phyloP scores from a whole-genome alignment of 1,284 basidiomycete species.

The Stygiomarasmius scandens region DNA sequence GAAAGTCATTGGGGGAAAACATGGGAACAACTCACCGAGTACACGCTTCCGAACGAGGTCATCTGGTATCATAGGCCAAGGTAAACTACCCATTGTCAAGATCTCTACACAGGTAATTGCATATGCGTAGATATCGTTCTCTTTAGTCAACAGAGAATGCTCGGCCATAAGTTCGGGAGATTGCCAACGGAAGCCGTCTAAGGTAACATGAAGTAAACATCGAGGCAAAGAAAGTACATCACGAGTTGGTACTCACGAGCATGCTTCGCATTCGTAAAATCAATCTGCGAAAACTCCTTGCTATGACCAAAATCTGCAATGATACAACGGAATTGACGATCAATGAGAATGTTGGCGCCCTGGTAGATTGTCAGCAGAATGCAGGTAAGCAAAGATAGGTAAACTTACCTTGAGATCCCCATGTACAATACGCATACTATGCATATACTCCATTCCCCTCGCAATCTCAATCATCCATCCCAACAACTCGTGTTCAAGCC shows the following conservation, averaged over 20 bases:
- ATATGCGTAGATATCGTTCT: constrained; percentile 17
- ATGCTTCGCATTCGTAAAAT: constrained; percentile 11
- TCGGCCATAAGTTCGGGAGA: constrained; percentile 16
- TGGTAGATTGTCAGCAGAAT: not conserved
- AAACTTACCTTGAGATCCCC: constrained; percentile 16
- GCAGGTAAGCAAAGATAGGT: not conserved
- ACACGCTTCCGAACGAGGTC: constrained; percentile 9
- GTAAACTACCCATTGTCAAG: constrained; percentile 15
- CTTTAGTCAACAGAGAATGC: constrained; percentile 7
- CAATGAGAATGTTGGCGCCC: constrained; percentile 16
- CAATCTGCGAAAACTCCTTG: constrained; percentile 8
- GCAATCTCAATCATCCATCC: constrained; percentile 16
- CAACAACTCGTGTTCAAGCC: constrained; percentile 9
- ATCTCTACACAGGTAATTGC: constrained; percentile 14
- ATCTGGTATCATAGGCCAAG: constrained; percentile 15
- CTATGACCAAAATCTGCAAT: constrained; percentile 17
- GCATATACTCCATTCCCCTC: constrained; percentile 13
- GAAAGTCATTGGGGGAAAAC: not conserved
- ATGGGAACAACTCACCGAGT: constrained; percentile 1
- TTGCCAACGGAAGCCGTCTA: constrained; percentile 17
- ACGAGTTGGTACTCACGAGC: constrained; percentile 6
- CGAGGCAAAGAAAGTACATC: not conserved
- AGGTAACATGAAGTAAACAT: not conserved
- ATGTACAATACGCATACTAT: constrained; percentile 6
- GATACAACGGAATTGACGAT: constrained; percentile 11